Evolutionary conservation across 1,139 yeast genomes (phyloP).

Genomic region (Blastobotrys proliferans): DNA sequence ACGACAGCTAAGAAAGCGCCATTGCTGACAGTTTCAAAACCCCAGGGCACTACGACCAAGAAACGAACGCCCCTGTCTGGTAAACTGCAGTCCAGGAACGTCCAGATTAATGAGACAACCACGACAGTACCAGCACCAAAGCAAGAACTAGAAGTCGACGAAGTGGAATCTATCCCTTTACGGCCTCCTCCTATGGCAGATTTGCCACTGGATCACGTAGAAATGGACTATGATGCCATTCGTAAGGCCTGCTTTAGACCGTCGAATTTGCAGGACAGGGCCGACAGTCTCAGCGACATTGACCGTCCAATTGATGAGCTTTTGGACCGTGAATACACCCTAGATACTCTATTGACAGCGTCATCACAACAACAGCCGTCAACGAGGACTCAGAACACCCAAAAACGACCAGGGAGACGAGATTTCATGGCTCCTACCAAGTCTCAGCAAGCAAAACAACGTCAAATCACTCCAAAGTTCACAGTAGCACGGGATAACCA

Average conservation of each 20-base stretch:
- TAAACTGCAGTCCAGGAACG: slow-evolving; percentile 4
- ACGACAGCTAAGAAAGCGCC: slow-evolving; percentile 6
- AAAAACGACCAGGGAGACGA: slow-evolving; percentile 7
- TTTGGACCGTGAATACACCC: slow-evolving; percentile 1
- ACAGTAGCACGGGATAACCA: slow-evolving; percentile 8
- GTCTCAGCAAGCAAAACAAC: slow-evolving; percentile 23
- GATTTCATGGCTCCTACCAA: slow-evolving; percentile 23
- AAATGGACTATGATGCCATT: slow-evolving; percentile 21
- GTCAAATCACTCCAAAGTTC: slow-evolving; percentile 6
- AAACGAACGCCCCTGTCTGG: slow-evolving; percentile 16
- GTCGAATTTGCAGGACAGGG: neutral
- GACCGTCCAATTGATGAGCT: slow-evolving; percentile 3
- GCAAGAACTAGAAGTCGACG: slow-evolving; percentile 8
- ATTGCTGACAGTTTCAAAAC: slow-evolving; percentile 1
- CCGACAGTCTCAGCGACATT: neutral
- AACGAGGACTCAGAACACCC: neutral
- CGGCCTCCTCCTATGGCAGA: slow-evolving; percentile 21
- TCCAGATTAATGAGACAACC: neutral
- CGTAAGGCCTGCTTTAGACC: slow-evolving; percentile 9
- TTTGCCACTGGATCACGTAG: slow-evolving; percentile 24
- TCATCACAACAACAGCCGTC: neutral
- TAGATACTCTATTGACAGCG: neutral
- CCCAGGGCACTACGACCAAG: neutral
- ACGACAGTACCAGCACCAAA: slow-evolving; percentile 8
- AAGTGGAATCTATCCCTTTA: slow-evolving; percentile 24